Base-by-base conservation (phyloP, 1,139 yeast species). In the Candida sanyaensis region DNA sequence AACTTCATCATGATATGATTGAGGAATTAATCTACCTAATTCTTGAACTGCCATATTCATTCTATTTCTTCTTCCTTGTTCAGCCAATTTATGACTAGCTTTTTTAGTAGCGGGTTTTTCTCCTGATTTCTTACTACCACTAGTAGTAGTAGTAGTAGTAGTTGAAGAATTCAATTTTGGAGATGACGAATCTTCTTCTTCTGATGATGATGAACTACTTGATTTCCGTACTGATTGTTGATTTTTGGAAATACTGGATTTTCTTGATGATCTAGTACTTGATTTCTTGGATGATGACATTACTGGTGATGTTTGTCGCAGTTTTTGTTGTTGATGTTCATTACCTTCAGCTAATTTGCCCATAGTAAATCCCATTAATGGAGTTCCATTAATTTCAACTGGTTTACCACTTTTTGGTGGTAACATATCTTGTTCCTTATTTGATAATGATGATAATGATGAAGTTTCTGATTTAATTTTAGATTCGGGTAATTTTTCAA, bases 11-110 rank as follows among this genome's bases (percentile, higher is more conserved):
- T 81, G 86, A 58, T 84, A 70, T 21, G 67, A 63, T 12, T 84
- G 81, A 0, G 96, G 96, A 24, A 93, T 77, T 53, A 90, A 68
- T 9, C 73, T 60, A 3, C 86, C 86, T 49, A 93, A 71, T 44
- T 89, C 96, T 42, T 81, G 82, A 21, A 93, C 83, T 0, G 97
- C 98, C 49, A 75, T 69, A 65, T 93, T 93, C 86, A 93, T 86
- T 55, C 99, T 75, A 64, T 92, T 91, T 58, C 99, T 80, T 50
- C 99, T 77, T 9, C 97, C 98, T 66, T 93, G 97, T 67, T 93
- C 99, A 0, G 99, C 98, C 27, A 89, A 77, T 62, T 93, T 92
- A 66, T 93, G 99, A 26, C 88, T 84, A 5, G 93, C 87, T 57
- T 85, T 85, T 63, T 86, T 85, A 28, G 78, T 73, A 0, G 77